Evolutionary conservation across 345 rosid species (phyloP).

Genomic region (Brassica nigra): DNA sequence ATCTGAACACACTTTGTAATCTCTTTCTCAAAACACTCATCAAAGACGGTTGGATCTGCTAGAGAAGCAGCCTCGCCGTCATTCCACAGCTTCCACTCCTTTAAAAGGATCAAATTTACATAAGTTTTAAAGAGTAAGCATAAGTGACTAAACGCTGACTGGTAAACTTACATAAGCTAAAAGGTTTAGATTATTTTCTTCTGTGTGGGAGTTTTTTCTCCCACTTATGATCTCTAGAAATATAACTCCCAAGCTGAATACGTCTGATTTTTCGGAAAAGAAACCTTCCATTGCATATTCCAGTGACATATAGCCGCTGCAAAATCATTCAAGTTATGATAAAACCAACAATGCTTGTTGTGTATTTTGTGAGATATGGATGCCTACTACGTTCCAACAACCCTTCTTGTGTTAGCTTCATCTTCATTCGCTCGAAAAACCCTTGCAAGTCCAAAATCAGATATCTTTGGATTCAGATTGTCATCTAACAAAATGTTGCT

Average conservation of each 20-base stretch:
- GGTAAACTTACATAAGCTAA: constrained; percentile 42
- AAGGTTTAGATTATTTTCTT: constrained; percentile 34
- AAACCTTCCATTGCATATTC: constrained; percentile 52
- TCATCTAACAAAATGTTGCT: constrained; percentile 58
- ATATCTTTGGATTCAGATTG: constrained; percentile 51
- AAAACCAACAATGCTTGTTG: neutral
- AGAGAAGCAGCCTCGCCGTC: constrained; percentile 26
- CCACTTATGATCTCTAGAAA: constrained; percentile 50
- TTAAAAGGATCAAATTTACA: neutral
- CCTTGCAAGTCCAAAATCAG: constrained; percentile 54
- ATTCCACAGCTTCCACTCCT: constrained; percentile 51
- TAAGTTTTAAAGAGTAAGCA: constrained; percentile 5
- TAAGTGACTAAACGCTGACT: constrained; percentile 5
- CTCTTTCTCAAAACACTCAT: constrained; percentile 30
- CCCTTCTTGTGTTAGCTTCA: constrained; percentile 49
- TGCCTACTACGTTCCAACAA: constrained; percentile 55
- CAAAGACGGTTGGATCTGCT: constrained; percentile 32
- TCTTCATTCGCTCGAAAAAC: constrained; percentile 42
- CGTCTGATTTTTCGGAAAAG: constrained; percentile 51
- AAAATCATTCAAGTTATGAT: neutral
- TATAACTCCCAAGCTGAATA: constrained; percentile 49
- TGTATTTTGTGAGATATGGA: neutral
- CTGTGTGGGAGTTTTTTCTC: constrained; percentile 42
- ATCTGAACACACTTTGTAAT: constrained; percentile 44
- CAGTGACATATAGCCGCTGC: constrained; percentile 56